phyloP scores from a whole-genome alignment of 192 early-diverging fungal species.

The Coemansia sp. region DNA sequence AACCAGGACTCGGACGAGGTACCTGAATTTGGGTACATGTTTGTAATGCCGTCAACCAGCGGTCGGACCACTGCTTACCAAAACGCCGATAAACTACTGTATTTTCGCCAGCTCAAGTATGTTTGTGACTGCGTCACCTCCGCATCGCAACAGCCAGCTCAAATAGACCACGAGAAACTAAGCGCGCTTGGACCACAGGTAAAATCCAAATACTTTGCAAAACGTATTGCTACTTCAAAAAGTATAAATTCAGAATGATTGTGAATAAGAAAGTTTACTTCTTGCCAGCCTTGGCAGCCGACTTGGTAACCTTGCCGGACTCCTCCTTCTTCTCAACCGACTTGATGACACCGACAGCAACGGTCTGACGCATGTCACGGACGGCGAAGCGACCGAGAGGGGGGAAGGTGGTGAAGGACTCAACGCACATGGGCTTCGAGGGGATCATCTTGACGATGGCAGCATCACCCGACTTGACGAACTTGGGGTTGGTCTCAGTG shows the following conservation, averaged over 20 bases:
- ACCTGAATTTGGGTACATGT: slow-evolving; percentile 36
- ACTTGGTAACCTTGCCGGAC: slow-evolving; percentile 70
- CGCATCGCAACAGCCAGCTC: neutral
- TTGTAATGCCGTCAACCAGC: slow-evolving; percentile 72
- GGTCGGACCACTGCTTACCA: slow-evolving; percentile 64
- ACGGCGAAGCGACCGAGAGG: slow-evolving; percentile 96
- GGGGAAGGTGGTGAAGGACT: slow-evolving; percentile 88
- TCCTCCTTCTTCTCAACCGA: slow-evolving; percentile 81
- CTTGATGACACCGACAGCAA: slow-evolving; percentile 98
- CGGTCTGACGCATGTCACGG: slow-evolving; percentile 97
- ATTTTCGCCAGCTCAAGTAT: slow-evolving; percentile 49
- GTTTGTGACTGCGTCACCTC: slow-evolving; percentile 38
- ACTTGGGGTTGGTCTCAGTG: slow-evolving; percentile 91
- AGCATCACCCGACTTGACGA: slow-evolving; percentile 92
- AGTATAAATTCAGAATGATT: neutral
- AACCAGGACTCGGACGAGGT: slow-evolving; percentile 5
- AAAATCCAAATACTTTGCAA: slow-evolving; percentile 30
- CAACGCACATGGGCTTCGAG: slow-evolving; percentile 95
- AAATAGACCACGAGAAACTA: slow-evolving; percentile 14
- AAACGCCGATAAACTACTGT: slow-evolving; percentile 61
- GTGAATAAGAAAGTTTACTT: slow-evolving; percentile 58
- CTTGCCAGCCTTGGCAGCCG: slow-evolving; percentile 73
- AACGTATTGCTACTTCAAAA: neutral
- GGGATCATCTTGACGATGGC: slow-evolving; percentile 95
- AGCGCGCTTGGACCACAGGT: slow-evolving; percentile 13